Base-by-base conservation (phyloP, 257 asterid species). In the Solanum ossicruentum region DNA sequence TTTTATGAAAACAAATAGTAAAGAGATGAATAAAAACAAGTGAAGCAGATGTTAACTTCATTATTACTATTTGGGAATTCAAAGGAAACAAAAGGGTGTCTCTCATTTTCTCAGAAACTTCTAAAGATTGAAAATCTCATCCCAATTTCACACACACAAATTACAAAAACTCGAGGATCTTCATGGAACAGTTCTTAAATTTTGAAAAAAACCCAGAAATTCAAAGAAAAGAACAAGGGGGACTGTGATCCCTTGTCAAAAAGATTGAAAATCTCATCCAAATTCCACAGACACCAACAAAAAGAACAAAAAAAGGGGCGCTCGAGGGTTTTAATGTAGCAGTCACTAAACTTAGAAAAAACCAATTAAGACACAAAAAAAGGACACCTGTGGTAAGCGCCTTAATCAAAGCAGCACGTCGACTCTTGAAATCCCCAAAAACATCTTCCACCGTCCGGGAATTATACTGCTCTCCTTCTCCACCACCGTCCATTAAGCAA, bases 371-470 rank as follows among this genome's bases (percentile, higher is more conserved):
- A 43, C 11, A 5, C 3, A 11, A 43, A 83, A 51, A 58, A 26
- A 9, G 0, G 11, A 12, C 2, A 91, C 95, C 93, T 71, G 89
- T 32, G 15, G 93, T 92, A 49, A 92, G 95, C 20, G 95, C 95
- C 87, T 91, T 89, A 80, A 92, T 87, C 26, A 92, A 69, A 55
- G 92, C 95, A 87, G 87, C 85, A 84, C 95, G 86, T 32, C 95
- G 87, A 12, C 90, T 93, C 87, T 88, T 90, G 65, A 86, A 92
- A 89, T 92, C 93, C 84, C 82, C 66, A 84, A 89, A 92, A 77
- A 91, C 92, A 79, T 91, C 95, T 60, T 90, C 92, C 43, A 92
- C 93, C 2, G 93, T 87, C 3, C 90, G 91, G 78, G 92, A 88
- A 87, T 91, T 89, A 84, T 85, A 83, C 80, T 57, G 21, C 13